Conservation (phyloP, 805 yeast species). For the Wickerhamiella dianesei region DNA sequence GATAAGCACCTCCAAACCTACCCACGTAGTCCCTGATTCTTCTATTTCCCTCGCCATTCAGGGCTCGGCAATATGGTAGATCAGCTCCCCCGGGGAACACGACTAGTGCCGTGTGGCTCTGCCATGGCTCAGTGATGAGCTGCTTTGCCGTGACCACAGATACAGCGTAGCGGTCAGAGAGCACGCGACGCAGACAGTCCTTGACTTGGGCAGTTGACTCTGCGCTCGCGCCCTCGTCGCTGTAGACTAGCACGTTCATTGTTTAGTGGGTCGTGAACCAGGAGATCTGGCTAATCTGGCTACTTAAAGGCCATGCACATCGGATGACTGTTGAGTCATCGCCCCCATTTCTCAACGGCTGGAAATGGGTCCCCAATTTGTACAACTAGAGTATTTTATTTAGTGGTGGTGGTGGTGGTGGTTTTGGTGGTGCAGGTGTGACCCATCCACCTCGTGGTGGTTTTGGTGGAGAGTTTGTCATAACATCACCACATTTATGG, state of each 20-base stretch:
- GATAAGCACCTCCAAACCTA: constrained; percentile 60
- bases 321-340: too few species aligned
- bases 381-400: too few species aligned
- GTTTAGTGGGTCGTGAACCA: too few species aligned
- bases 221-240: constrained; percentile 73
- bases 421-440: too few species aligned
- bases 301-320: too few species aligned
- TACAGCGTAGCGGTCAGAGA: constrained; percentile 86
- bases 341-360: too few species aligned
- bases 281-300: too few species aligned
- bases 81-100: constrained; percentile 98
- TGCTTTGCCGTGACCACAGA: constrained; percentile 50
- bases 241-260: constrained; percentile 66
- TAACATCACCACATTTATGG: neutral
- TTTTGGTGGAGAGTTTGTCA: too few species aligned
- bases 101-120: constrained; percentile 55
- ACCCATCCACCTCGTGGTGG: neutral
- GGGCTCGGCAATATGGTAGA: constrained; percentile 59
- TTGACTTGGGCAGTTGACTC: constrained; percentile 76
- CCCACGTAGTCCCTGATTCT: constrained; percentile 50
- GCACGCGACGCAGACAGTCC: constrained; percentile 55
- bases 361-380: too few species aligned
- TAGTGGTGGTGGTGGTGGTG: too few species aligned
- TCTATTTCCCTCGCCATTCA: constrained; percentile 57
- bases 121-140: constrained; percentile 78